Base-by-base conservation (phyloP, 2,329 filamentous ascomycete genomes). In the Colletotrichum lupini region DNA sequence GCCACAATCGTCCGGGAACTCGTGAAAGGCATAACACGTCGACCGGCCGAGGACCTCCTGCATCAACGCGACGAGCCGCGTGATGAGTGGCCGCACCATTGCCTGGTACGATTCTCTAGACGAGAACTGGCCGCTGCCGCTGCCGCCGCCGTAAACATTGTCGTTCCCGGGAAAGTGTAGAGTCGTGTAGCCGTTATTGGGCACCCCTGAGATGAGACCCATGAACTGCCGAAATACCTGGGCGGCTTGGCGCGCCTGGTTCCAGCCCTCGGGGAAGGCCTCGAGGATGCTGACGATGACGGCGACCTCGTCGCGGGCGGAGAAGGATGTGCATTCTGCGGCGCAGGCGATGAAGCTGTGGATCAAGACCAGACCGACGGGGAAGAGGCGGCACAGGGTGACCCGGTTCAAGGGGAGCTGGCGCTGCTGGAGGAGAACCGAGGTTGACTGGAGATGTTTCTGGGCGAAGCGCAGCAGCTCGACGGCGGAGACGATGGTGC, bases 321-420 rank as follows among this genome's bases (percentile, higher is more conserved):
- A 76, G 53, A 80, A 81, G 1, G 81, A 74, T 1, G 75, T 35
- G 55, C 72, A 71, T 8, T 76, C 75, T 6, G 71, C 73, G 8
- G 74, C 76, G 66, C 77, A 78, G 70, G 82, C 81, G 74, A 85
- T 77, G 46, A 85, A 73, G 68, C 77, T 78, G 71, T 83, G 82
- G 74, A 85, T 77, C n/a, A 85, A 72, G 6, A 85, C 75, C 9
- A 84, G 66, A 1, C 80, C 79, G 12, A 84, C 80, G 9, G 84
- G 82, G 6, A 85, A 77, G 3, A 84, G 72, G 1, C 85, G 81
- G 67, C 80, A 84, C 2, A 86, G 75, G 0, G 84, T 85, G 2
- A 85, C 79, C 24, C 82, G 81, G 71, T 86, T 86, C 5, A 86
- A 77, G 0, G 85, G 84, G 1, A 86, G 77, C 67, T 85, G 84